Conservation (phyloP, 2,329 filamentous ascomycete genomes). For the Leptodontidium sp. region DNA sequence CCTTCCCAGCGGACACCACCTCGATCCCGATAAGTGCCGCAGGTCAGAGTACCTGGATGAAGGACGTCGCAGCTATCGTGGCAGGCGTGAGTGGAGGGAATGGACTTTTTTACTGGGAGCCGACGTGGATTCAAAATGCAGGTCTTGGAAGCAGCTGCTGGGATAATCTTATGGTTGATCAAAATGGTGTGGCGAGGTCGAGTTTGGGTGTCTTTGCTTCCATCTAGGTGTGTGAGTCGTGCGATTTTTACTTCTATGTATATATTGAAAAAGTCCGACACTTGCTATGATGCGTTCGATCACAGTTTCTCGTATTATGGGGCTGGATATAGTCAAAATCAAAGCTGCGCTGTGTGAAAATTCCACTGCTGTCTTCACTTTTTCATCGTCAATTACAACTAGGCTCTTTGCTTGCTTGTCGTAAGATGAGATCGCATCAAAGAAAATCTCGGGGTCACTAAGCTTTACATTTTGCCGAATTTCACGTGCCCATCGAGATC, state of each 20-base stretch:
- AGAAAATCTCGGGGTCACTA: too few species aligned
- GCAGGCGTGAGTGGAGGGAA: constrained; percentile 59
- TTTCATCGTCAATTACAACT: too few species aligned
- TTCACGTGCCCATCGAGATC: constrained; percentile 31
- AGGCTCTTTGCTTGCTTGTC: too few species aligned
- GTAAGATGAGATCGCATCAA: too few species aligned
- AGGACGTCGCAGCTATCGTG: constrained; percentile 65
- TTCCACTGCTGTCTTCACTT: too few species aligned
- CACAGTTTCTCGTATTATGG: too few species aligned
- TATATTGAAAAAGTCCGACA: too few species aligned
- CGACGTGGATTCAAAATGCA: constrained; percentile 73
- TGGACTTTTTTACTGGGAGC: constrained; percentile 79
- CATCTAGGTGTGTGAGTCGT: constrained; percentile 15
- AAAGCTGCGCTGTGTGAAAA: too few species aligned
- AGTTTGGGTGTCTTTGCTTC: constrained; percentile 63
- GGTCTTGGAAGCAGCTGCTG: constrained; percentile 70
- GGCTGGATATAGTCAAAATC: too few species aligned
- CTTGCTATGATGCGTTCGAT: too few species aligned
- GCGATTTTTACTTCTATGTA: too few species aligned
- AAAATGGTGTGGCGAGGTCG: constrained; percentile 60
- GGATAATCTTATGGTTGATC: constrained; percentile 69
- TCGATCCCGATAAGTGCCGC: constrained; percentile 68
- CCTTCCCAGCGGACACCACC: constrained; percentile 67
- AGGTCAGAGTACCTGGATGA: constrained; percentile 69
- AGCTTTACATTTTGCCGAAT: too few species aligned